Evolutionary conservation across 1,284 basidiomycete genomes (phyloP), one percentile per base, ranked within the genome.

Genomic region (Apiotrichum brassicae): DNA sequence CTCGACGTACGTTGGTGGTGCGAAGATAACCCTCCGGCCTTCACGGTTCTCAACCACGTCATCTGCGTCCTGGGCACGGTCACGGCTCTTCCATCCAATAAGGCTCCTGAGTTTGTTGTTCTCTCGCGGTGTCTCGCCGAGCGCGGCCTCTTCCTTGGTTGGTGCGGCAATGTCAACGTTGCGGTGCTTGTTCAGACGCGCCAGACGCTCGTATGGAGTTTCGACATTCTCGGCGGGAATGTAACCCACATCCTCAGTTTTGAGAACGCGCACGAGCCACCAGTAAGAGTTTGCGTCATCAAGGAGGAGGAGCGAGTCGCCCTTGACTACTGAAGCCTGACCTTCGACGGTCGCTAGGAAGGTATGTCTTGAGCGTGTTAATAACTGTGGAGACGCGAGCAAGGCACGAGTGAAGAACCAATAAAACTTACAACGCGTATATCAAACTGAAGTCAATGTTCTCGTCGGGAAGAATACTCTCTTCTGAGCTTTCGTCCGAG

Each of bases 161-260:
- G 66, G 56, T 19, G 63, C 61, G 7, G 63, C 73, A 67, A 94
- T 86, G 69, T 97, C 94, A 50, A 98, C 87, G 71, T 99, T 99
- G 32, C 93, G 81, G 70, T 97, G 92, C 71, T 97, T 97, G 77
- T 98, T 98, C 51, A 98, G 78, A 53, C 94, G 79, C 0, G 94
- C 94, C 20, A 98, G 80, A 41, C 94, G 81, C 72, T 98, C 94
- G 63, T 92, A 97, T 0, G 94, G 95, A 0, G 95, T 98, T 73
- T 98, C 95, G 64, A 98, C 97, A 71, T 98, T 98, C 76, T 99
- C 94, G 0, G 94, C 94, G 16, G 94, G 94, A 46, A 99, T 98
- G 72, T 98, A 98, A 1, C 94, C 94, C n/a, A 99, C 90, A 65
- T 97, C 93, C 72, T 97, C 91, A 3, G 89, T 97, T 77, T 93